A percentile compares a stretch with the other conserved stretches of the same genome.
Conservation (phyloP, 345 rosid genomes). For the Stellera chamaejasme region DNA sequence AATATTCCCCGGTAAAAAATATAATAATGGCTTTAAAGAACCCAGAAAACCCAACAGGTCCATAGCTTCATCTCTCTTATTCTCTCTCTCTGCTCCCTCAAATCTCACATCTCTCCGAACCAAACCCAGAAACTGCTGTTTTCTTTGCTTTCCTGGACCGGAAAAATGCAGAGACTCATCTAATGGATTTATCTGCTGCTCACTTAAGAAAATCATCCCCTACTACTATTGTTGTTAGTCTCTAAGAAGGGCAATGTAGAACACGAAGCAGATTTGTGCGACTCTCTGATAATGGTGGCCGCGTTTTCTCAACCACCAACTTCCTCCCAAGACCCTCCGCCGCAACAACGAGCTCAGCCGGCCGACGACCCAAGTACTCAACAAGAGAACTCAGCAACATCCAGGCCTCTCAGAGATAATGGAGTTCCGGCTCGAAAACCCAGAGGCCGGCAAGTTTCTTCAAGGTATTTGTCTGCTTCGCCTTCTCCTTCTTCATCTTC, state of each 20-base stretch:
- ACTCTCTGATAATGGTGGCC: constrained; percentile 54
- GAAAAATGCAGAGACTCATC: constrained; percentile 15
- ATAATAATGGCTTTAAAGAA: constrained; percentile 10
- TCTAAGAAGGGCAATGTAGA: constrained; percentile 37
- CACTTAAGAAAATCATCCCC: constrained; percentile 16
- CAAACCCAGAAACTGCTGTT: constrained; percentile 11
- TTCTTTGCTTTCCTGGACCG: constrained; percentile 6
- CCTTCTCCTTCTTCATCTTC: constrained; percentile 27
- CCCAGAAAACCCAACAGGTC: constrained; percentile 31
- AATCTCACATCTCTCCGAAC: constrained; percentile 12
- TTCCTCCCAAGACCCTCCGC: constrained; percentile 27
- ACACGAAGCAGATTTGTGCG: constrained; percentile 11
- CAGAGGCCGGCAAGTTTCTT: constrained; percentile 72
- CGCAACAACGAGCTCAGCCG: constrained; percentile 7
- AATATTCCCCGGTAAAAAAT: not conserved
- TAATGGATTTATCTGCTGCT: constrained; percentile 3
- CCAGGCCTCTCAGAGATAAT: constrained; percentile 32
- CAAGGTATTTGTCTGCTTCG: constrained; percentile 86
- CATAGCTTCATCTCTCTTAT: constrained; percentile 21
- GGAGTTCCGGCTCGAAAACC: constrained; percentile 39
- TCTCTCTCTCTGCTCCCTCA: constrained; percentile 17
- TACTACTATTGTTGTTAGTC: not conserved
- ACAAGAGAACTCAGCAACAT: constrained; percentile 12
- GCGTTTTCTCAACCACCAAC: constrained; percentile 41
- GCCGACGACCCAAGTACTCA: constrained; percentile 6